A percentile compares a stretch with the other conserved stretches of the same genome.
These are phyloP conservation scores for Daldinia decipiens DNA, from an alignment of 495 filamentous ascomycete species.

Conservation along the genomic window DNA sequence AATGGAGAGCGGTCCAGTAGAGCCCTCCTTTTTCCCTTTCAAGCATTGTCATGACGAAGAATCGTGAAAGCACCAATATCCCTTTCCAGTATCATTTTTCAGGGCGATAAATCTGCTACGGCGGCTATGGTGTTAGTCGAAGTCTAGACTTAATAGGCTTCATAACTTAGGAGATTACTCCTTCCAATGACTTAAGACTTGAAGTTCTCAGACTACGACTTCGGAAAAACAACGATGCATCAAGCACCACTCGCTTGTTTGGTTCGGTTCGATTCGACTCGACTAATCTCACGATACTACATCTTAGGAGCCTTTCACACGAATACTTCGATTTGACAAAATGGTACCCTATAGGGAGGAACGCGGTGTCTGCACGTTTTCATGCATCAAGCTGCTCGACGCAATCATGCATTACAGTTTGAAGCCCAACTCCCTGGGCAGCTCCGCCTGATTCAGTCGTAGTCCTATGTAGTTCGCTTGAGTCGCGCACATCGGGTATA, in stretches of 20 bases:
- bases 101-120: conserved; percentile 17
- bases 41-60: conserved; percentile 4
- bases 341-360: conserved; percentile 39
- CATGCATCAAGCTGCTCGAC: conserved; percentile 39
- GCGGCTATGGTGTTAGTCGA: conserved; percentile 3
- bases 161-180: not conserved
- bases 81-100: not conserved
- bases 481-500: conserved; percentile 39
- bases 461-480: conserved; percentile 26
- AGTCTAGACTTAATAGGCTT: conserved; percentile 18
- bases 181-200: not conserved
- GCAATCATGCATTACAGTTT: conserved; percentile 45
- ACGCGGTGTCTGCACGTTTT: conserved; percentile 31
- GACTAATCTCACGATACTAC: conserved; percentile 15
- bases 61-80: conserved; percentile 11
- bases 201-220: not conserved
- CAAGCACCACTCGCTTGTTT: conserved; percentile 20
- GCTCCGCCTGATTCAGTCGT: conserved; percentile 44
- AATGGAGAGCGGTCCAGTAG: conserved; percentile 36
- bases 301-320: conserved; percentile 5
- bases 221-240: conserved; percentile 19
- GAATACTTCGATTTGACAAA: conserved; percentile 17
- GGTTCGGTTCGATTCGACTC: conserved; percentile 23
- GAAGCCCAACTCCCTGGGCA: conserved; percentile 46
- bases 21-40: conserved; percentile 23